These are phyloP conservation scores for Xylaria arbuscula DNA, from an alignment of 2,329 filamentous ascomycete species.

Conservation along the genomic window DNA sequence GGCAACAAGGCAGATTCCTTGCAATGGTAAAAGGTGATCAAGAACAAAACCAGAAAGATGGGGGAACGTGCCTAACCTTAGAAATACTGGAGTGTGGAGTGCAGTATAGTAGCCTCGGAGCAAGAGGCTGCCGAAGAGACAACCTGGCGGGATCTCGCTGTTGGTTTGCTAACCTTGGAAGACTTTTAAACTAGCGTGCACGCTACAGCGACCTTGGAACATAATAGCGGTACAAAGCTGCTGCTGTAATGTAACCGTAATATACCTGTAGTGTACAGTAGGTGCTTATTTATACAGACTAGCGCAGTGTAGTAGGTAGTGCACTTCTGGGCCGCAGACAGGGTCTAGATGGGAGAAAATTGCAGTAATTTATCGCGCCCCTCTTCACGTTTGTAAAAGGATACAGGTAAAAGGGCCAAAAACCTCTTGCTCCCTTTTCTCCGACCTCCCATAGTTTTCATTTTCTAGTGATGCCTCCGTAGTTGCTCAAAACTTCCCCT, in stretches of 20 bases:
- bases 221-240: neutral
- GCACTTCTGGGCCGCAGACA: neutral
- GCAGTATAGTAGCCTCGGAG: neutral
- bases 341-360: constrained; percentile 10
- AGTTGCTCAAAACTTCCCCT: neutral
- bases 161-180: neutral
- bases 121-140: neutral
- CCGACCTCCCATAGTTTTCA: constrained; percentile 2
- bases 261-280: neutral
- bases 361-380: constrained; percentile 18
- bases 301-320: neutral
- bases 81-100: neutral
- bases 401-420: constrained; percentile 15
- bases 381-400: constrained; percentile 20
- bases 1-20: neutral
- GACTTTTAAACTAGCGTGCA: too few species aligned
- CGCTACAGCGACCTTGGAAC: too few species aligned
- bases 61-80: neutral
- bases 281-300: neutral
- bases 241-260: neutral
- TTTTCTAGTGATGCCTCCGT: neutral
- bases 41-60: neutral
- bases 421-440: constrained; percentile 13
- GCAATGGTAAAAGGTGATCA: neutral
- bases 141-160: neutral